Base-by-base conservation (phyloP, 2,329 filamentous ascomycete species). In the Colletotrichum sp. region DNA sequence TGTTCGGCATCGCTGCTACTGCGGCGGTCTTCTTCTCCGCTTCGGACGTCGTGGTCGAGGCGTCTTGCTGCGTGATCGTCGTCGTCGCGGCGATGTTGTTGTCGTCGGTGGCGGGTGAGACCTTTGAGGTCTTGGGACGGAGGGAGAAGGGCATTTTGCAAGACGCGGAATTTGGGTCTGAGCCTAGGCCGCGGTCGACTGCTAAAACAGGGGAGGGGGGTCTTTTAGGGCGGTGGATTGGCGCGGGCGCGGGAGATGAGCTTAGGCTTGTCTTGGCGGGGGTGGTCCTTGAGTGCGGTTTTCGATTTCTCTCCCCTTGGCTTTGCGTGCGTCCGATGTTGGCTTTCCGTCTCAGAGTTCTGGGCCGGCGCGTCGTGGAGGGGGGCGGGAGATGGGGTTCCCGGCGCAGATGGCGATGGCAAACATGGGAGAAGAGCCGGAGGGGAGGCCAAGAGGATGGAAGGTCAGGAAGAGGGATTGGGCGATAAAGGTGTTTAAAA, bases 141-240 rank as follows among this genome's bases (percentile, higher is more conserved):
- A 52, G 68, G 39, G 63, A 75, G 63, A 75, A 75, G 61, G 25
- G 68, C 72, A 75, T 75, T 59, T 72, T 57, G 55, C 57, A 39
- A 28, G 34, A 65, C 19, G 61, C n/a, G 19, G 44, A 12, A 57
- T 25, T 4, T 39, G 48, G 25, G 16, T 2, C 36, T 19, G 3
- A 28, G 34, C 22, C 63, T 27, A 32, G 63, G 57, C 28, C 28
- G 28, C 57, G 16, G 57, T 11, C 57, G 27, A 60, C 30, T 30
- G 9, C n/a, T 25, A 25, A 27, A 28, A 69, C 71, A 63, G 59
- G 59, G 59, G 28, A 13, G 15, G 36, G 27, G 25, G 15, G 36
- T 5, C 19, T 19, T 22, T 32, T 57, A 19, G 30, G 64, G 16
- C 8, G 19, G 71, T 69, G 55, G 71, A 63, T 55, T 70, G 36